phyloP scores from a whole-genome alignment of 2,329 filamentous ascomycete species.

The Neodidymelliopsis sp. region DNA sequence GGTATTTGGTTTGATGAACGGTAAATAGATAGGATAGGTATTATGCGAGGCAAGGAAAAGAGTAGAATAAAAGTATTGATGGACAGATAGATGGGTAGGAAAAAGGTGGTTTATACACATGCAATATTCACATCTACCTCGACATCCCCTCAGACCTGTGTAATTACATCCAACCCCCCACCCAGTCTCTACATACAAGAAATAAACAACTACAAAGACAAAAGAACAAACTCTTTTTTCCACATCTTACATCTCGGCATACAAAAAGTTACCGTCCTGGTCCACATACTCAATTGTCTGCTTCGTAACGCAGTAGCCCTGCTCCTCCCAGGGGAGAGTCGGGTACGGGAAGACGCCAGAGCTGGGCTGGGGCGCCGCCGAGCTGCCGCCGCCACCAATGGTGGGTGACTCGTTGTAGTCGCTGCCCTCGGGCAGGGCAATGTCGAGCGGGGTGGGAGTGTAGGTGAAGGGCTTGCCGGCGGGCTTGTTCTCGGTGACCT shows the following conservation, averaged over 20 bases:
- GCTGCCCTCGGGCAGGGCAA: slow-evolving; percentile 21
- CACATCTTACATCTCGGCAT: slow-evolving; percentile 29
- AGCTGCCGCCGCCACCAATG: slow-evolving; percentile 1
- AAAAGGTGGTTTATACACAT: too few relatives aligned
- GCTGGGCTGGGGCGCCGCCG: slow-evolving; percentile 5
- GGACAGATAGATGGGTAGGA: too few relatives aligned
- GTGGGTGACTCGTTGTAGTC: slow-evolving; percentile 21
- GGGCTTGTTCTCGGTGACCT: slow-evolving; percentile 38
- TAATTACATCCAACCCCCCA: too few relatives aligned
- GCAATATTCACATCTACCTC: too few relatives aligned
- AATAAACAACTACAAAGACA: too few relatives aligned
- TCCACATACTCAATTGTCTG: slow-evolving; percentile 48
- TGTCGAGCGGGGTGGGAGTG: slow-evolving; percentile 30
- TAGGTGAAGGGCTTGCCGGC: slow-evolving; percentile 42
- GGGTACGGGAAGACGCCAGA: slow-evolving; percentile 26
- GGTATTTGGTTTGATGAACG: too few relatives aligned
- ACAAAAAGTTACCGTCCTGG: slow-evolving; percentile 41
- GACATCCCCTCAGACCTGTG: too few relatives aligned
- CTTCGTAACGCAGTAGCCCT: slow-evolving; percentile 41
- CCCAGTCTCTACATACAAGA: too few relatives aligned
- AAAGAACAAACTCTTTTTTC: too few relatives aligned
- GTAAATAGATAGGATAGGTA: too few relatives aligned
- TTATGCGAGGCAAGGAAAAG: too few relatives aligned
- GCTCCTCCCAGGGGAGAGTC: slow-evolving; percentile 33
- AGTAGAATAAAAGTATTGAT: too few relatives aligned